These are phyloP conservation scores for Mycena rosella DNA, from an alignment of 768 basidiomycete species.

Conservation along the genomic window DNA sequence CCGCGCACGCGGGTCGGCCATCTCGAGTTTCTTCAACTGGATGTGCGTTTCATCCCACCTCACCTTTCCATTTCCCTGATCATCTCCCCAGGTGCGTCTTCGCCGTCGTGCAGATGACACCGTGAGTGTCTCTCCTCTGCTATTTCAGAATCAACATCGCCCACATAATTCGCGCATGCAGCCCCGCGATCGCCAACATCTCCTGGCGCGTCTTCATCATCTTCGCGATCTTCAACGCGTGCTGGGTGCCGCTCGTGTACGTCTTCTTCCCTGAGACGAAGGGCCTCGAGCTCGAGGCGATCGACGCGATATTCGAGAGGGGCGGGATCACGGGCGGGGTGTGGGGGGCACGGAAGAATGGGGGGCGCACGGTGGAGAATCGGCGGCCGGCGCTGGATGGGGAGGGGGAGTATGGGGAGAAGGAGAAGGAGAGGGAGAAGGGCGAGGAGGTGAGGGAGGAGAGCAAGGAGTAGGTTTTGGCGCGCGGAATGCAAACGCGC, in stretches of 20 bases:
- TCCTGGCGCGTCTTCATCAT: slow-evolving; percentile 59
- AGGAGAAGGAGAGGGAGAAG: not conserved
- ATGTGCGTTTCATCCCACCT: slow-evolving; percentile 34
- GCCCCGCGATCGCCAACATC: slow-evolving; percentile 54
- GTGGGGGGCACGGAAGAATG: slow-evolving; percentile 46
- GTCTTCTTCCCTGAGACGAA: slow-evolving; percentile 51
- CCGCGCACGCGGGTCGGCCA: slow-evolving; percentile 49
- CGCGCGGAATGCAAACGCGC: too few relatives aligned
- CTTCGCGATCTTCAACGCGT: slow-evolving; percentile 59
- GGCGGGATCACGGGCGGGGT: slow-evolving; percentile 58
- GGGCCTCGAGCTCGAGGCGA: slow-evolving; percentile 54
- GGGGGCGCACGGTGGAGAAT: slow-evolving; percentile 48
- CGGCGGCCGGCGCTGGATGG: slow-evolving; percentile 4
- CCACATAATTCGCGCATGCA: not conserved
- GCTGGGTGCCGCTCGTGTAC: slow-evolving; percentile 53
- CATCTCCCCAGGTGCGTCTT: slow-evolving; percentile 50
- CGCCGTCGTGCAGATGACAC: slow-evolving; percentile 57
- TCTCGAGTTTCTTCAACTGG: slow-evolving; percentile 51
- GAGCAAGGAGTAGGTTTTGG: not conserved
- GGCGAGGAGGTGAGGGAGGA: not conserved
- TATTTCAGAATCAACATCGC: not conserved
- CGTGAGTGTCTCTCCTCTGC: slow-evolving; percentile 41
- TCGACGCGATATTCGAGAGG: slow-evolving; percentile 56
- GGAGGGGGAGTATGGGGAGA: not conserved
- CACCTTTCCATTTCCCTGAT: not conserved